Percentiles rank a stretch among this genome's conserved stretches.
These are phyloP conservation scores for Trichothecium roseum DNA, from an alignment of 2,329 filamentous ascomycete species.

Conservation along the genomic window DNA sequence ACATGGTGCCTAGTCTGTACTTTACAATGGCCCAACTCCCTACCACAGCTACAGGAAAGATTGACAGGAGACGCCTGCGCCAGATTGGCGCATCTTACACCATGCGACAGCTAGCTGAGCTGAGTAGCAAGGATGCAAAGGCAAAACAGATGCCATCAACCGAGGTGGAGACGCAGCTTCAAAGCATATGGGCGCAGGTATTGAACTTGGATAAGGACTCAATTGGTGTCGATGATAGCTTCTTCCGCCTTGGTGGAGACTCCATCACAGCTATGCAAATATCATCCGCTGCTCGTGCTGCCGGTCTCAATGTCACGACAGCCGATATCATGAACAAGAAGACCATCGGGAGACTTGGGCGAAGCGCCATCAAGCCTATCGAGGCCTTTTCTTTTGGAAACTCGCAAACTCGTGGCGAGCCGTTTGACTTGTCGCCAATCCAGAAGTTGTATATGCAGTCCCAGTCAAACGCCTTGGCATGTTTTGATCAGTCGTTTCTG, in stretches of 20 bases:
- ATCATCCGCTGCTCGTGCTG: conserved; percentile 23
- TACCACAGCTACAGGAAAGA: too few relatives aligned
- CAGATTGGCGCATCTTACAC: too few relatives aligned
- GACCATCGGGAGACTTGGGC: conserved; percentile 3
- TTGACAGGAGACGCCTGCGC: too few relatives aligned
- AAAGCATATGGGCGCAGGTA: conserved; percentile 15
- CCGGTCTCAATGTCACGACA: not conserved
- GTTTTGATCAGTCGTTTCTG: conserved; percentile 2
- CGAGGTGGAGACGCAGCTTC: not conserved
- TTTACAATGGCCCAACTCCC: too few relatives aligned
- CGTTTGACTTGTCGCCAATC: conserved; percentile 4
- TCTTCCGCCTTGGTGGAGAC: conserved; percentile 31
- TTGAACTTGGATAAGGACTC: conserved; percentile 16
- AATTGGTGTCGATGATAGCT: conserved; percentile 20
- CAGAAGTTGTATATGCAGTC: conserved; percentile 2
- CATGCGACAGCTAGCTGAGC: too few relatives aligned
- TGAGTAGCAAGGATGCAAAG: too few relatives aligned
- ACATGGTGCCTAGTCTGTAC: too few relatives aligned
- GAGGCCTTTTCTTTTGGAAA: too few relatives aligned
- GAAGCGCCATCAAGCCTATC: too few relatives aligned
- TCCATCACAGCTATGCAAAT: conserved; percentile 33
- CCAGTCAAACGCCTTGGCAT: not conserved
- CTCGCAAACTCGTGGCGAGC: too few relatives aligned
- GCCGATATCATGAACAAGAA: conserved; percentile 4
- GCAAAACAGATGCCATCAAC: not conserved